phyloP scores from a whole-genome alignment of 2,329 filamentous ascomycete species.

The Claviceps sp. region DNA sequence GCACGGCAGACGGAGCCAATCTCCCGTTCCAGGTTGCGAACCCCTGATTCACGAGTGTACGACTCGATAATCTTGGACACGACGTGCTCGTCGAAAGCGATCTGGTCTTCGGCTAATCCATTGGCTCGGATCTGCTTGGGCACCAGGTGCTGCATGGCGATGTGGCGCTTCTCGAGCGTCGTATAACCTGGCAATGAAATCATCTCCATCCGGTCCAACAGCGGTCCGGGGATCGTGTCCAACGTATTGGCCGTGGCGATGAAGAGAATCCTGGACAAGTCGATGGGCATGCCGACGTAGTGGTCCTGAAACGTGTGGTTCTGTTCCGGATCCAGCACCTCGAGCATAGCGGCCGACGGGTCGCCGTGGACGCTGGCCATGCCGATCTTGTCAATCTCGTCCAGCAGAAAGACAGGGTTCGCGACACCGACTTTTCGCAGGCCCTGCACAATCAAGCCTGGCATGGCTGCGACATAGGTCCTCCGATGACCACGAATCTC shows the following conservation, averaged over 20 bases:
- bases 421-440: slow-evolving; percentile 90
- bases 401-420: slow-evolving; percentile 88
- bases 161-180: slow-evolving; percentile 90
- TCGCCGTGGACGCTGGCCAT: slow-evolving; percentile 87
- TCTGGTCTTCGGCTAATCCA: slow-evolving; percentile 62
- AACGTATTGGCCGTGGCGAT: slow-evolving; percentile 93
- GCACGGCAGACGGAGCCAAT: slow-evolving; percentile 87
- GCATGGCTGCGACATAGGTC: slow-evolving; percentile 98
- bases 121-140: slow-evolving; percentile 92
- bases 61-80: slow-evolving; percentile 91
- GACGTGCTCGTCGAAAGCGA: slow-evolving; percentile 67
- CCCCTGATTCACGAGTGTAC: slow-evolving; percentile 92
- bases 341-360: slow-evolving; percentile 92
- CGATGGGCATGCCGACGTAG: slow-evolving; percentile 90
- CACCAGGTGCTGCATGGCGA: slow-evolving; percentile 83
- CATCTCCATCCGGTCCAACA: slow-evolving; percentile 94
- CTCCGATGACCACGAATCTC: slow-evolving; percentile 90
- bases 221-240: slow-evolving; percentile 85
- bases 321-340: slow-evolving; percentile 94
- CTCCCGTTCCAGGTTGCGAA: slow-evolving; percentile 91
- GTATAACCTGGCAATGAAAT: slow-evolving; percentile 92
- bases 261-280: slow-evolving; percentile 92
- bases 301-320: slow-evolving; percentile 92
- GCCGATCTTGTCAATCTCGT: slow-evolving; percentile 96
- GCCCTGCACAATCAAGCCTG: slow-evolving; percentile 83